phyloP scores from a whole-genome alignment of 192 early-diverging fungal genomes.

The Coemansia sp. region DNA sequence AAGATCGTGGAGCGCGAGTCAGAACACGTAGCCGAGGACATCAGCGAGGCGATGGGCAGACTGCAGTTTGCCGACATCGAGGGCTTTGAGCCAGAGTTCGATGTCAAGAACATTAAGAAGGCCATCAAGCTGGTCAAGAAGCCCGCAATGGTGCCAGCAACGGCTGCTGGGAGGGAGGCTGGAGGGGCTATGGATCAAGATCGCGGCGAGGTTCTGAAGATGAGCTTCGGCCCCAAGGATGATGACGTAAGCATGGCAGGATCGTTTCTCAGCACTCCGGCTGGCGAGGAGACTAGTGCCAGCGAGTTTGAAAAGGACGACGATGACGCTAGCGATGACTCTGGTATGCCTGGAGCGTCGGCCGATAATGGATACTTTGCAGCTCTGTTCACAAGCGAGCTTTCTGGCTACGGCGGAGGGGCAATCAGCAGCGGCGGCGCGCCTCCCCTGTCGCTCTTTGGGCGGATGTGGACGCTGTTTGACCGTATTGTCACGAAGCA shows the following conservation, averaged over 20 bases:
- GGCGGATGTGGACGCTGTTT: conserved; percentile 43
- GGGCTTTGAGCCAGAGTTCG: conserved; percentile 40
- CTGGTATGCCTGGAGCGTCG: background rate
- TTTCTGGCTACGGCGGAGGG: conserved; percentile 1
- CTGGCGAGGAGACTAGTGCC: background rate
- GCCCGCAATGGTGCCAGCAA: background rate
- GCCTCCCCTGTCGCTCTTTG: conserved; percentile 43
- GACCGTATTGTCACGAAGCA: conserved; percentile 36
- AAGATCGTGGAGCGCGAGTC: conserved; percentile 35
- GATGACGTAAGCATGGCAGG: background rate
- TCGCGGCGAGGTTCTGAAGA: background rate
- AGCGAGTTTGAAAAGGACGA: conserved; percentile 7
- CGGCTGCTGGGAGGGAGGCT: background rate
- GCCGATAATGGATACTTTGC: conserved; percentile 25
- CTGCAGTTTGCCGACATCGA: conserved; percentile 53
- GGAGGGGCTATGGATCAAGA: background rate
- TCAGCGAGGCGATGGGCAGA: conserved; percentile 21
- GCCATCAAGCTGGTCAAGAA: conserved; percentile 12
- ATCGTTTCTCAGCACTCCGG: background rate
- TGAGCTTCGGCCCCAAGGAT: conserved; percentile 3
- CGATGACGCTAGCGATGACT: conserved; percentile 2
- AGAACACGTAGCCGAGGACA: conserved; percentile 4
- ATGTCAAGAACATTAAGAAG: conserved; percentile 27
- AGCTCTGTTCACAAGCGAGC: conserved; percentile 18
- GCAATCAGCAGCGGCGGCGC: conserved; percentile 1